Percentiles rank a stretch among this genome's conserved stretches.
Evolutionary conservation across 352 stramenopile species (phyloP).

Genomic region (Pelagophyceae sp.): DNA sequence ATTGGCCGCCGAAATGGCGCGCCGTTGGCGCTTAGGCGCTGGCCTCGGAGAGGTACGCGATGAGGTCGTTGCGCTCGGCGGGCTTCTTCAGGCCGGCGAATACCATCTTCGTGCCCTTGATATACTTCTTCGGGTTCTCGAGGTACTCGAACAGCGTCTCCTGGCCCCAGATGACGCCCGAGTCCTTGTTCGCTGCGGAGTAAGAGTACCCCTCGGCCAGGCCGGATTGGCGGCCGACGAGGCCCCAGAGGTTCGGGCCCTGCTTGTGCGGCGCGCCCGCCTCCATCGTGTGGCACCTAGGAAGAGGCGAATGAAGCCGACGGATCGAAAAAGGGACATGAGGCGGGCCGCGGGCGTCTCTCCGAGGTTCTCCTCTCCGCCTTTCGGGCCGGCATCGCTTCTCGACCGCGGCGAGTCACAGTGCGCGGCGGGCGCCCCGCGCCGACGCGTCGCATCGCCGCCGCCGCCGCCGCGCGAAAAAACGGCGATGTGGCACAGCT

Average conservation of each 20-base stretch:
- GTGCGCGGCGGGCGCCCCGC: no score
- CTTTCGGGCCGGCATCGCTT: no score
- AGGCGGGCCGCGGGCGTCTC: no score
- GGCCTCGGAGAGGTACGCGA: constrained; percentile 91
- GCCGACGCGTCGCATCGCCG: no score
- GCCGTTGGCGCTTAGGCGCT: constrained; percentile 30
- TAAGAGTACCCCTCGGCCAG: constrained; percentile 94
- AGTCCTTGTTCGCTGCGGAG: constrained; percentile 97
- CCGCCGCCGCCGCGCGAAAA: no score
- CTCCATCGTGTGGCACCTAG: constrained; percentile 56
- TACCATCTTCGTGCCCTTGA: constrained; percentile 99
- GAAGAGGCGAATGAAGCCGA: not conserved
- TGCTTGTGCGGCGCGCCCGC: constrained; percentile 90
- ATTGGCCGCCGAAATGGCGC: constrained; percentile 7
- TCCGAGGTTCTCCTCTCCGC: no score
- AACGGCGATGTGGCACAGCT: no score
- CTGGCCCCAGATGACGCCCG: constrained; percentile 86
- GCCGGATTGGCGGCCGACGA: constrained; percentile 39
- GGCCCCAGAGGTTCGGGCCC: constrained; percentile 92
- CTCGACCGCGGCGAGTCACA: no score
- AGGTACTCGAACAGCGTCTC: constrained; percentile 97
- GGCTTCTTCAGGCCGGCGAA: constrained; percentile 98
- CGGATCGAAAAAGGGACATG: no score
- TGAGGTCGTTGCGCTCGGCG: constrained; percentile 90
- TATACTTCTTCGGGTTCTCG: constrained; percentile 99